phyloP scores from a whole-genome alignment of 768 basidiomycete genomes.

The Boletus coccyginus region DNA sequence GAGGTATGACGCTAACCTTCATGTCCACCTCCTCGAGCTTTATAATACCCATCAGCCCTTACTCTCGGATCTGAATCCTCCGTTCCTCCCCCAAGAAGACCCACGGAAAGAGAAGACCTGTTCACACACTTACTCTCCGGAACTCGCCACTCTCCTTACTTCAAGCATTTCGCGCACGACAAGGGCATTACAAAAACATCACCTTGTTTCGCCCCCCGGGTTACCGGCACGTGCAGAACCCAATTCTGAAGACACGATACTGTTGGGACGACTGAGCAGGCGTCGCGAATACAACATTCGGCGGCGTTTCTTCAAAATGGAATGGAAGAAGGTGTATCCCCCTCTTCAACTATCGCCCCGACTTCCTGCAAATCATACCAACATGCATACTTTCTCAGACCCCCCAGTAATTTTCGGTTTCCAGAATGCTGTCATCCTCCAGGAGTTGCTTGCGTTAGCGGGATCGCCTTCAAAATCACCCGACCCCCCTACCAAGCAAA shows the following conservation, averaged over 20 bases:
- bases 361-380: slow-evolving; percentile 4
- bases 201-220: slow-evolving; percentile 49
- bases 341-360: slow-evolving; percentile 52
- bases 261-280: slow-evolving; percentile 68
- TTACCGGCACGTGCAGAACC: slow-evolving; percentile 59
- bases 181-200: slow-evolving; percentile 40
- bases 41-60: slow-evolving; percentile 45
- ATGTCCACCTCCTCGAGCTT: neutral
- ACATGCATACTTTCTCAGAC: slow-evolving; percentile 11
- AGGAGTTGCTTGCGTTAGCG: slow-evolving; percentile 46
- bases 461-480: slow-evolving; percentile 29
- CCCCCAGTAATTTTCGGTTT: slow-evolving; percentile 38
- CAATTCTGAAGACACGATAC: slow-evolving; percentile 51
- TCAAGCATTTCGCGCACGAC: slow-evolving; percentile 44
- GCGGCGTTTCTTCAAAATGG: slow-evolving; percentile 58
- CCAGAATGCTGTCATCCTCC: slow-evolving; percentile 41
- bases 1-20: slow-evolving; percentile 40
- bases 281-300: slow-evolving; percentile 72
- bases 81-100: slow-evolving; percentile 48
- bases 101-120: slow-evolving; percentile 48
- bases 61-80: slow-evolving; percentile 43
- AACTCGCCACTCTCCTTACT: slow-evolving; percentile 60
- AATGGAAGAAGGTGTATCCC: slow-evolving; percentile 54
- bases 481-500: slow-evolving; percentile 32
- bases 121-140: slow-evolving; percentile 65